Evolutionary conservation across 257 asterid genomes (phyloP), one percentile per base, ranked within the genome.

Genomic region (Anisodus acutangulus): DNA sequence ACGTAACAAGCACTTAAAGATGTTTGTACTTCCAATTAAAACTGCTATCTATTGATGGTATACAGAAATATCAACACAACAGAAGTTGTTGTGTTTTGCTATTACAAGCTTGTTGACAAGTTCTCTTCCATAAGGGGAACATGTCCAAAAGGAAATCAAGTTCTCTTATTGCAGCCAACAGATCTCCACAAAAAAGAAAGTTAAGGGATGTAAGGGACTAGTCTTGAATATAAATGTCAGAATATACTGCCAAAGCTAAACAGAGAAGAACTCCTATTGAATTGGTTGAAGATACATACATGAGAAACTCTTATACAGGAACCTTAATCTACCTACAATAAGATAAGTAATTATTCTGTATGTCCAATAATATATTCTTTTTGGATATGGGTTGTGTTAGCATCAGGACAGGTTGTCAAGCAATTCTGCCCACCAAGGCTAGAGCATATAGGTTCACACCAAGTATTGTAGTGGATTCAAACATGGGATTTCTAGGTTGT

Each of bases 131-230:
- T 12, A 60, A 19, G 67, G 13, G 31, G 67, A n/a, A 60, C 2
- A 60, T n/a, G 37, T 60, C 67, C 67, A n/a, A 60, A 19, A 60
- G 67, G 67, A 69, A 69, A 69, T 39, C 54, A 39, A 39, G 49
- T 35, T 67, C 31, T 10, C 19, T 39, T 16, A 39, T 69, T 69
- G 78, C 31, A 69, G 47, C 72, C 49, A 67, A 67, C 22, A 67
- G 13, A 67, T 67, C 19, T 67, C 74, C 19, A 67, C 39, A 63
- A 2, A 41, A 31, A 31, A 31, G 0, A 31, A 5, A 39, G 78
- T 39, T 69, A 69, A 69, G 54, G 15, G 31, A 69, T 15, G 15
- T 39, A 60, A 60, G 12, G 35, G 31, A n/a, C 31, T 60, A 60
- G 35, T n/a, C 4, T n/a, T 60, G 67, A 60, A 19, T 60, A 60